Base-by-base conservation (phyloP, 31 red algal species). In the Asparagopsis taxiformis region DNA sequence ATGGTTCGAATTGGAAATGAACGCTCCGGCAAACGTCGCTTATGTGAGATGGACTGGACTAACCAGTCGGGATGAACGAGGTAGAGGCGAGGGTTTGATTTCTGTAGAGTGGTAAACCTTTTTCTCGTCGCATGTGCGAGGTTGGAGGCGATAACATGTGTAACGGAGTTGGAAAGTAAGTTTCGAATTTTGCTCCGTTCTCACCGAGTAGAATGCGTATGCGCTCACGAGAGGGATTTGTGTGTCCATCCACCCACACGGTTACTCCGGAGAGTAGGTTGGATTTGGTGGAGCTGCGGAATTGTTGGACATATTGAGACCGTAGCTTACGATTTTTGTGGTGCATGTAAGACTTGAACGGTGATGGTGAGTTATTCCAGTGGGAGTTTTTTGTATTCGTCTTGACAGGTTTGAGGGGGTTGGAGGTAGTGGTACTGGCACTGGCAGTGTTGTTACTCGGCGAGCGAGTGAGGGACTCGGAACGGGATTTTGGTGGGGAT, bases 311-410 rank as follows among this genome's bases (percentile, higher is more conserved):
- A 31, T 31, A 63, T 30, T 63, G 59, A 9, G 31, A 31, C 8
- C 59, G 59, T 6, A 63, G 59, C 32, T 63, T 63, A n/a, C 29
- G 29, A 20, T 63, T 23, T 16, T 63, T 63, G 6, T 31, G n/a
- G 29, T 3, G 4, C 59, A 63, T 63, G 0, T 63, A 63, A 29
- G 21, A 19, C 21, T 19, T 24, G 52, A 55, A 55, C 21, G 52
- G 26, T 19, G 21, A 19, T 19, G 52, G 26, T n/a, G n/a, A n/a
- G n/a, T n/a, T n/a, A n/a, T n/a, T n/a, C n/a, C n/a, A n/a, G n/a
- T n/a, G n/a, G n/a, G n/a, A n/a, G n/a, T n/a, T n/a, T n/a, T n/a
- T n/a, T n/a, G n/a, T n/a, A n/a, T n/a, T n/a, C n/a, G n/a, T n/a
- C n/a, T n/a, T n/a, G n/a, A n/a, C n/a, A n/a, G n/a, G n/a, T n/a